Base-by-base conservation (phyloP, 2,329 filamentous ascomycete species). In the Penicillium brasilianum region DNA sequence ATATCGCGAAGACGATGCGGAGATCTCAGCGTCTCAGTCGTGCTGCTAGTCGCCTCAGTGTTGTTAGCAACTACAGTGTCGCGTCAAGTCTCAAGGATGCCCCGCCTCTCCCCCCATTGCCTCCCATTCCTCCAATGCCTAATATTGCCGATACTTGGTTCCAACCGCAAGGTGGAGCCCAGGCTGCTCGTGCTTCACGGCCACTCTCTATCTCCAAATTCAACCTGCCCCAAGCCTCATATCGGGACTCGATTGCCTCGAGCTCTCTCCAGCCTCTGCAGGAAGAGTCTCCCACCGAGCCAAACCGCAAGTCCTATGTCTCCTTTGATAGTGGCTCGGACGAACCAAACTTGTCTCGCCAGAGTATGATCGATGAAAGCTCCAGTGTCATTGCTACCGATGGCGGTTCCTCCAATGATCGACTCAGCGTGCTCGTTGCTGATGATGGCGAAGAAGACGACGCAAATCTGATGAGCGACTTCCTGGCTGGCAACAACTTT, bases 71-170 rank as follows among this genome's bases (percentile, higher is more conserved):
- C 73, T 84, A 94, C 70, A 98, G 95, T 78, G 91, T 93, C 72
- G 92, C 93, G 34, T 97, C 94, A 3, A 97, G 91, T 74, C 82
- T 97, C 58, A 91, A 90, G 72, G 94, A 98, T 80, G 94, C 93
- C 3, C 95, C 95, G 11, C 68, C 68, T 3, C 58, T 69, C 7
- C 68, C 68, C 6, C 68, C 68, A 18, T 43, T 70, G n/a, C 68
- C 68, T 25, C 64, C 65, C 6, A 64, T 70, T 22, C 68, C 68
- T 41, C 94, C 95, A 0, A 92, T 99, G 64, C 95, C 95, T 1
- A 96, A 91, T 46, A 98, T 99, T 70, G 93, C 93, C 50, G 94
- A 98, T 78, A 90, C 88, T 53, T 99, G 94, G 94, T 84, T 97
- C 41, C 90, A 70, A 41, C 59, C 54, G 39, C 62, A 73, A 39